A percentile compares a stretch with the other conserved stretches of the same genome.
Conservation (phyloP, 306 rosid genomes). For the Citrullus amarus region DNA sequence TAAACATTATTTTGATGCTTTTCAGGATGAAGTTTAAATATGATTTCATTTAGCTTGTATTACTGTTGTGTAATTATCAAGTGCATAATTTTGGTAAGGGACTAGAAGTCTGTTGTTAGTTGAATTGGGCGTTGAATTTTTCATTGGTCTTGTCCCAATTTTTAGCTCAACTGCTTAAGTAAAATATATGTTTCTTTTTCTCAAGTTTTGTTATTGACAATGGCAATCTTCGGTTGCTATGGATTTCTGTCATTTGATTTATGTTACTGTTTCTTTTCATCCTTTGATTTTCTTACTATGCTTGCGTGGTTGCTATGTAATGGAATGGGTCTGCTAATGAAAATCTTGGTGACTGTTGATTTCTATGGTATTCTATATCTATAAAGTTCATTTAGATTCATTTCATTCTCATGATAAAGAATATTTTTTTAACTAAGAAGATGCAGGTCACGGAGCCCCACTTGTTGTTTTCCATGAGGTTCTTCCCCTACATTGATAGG, state of each 20-base stretch:
- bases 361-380: not conserved
- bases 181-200: not conserved
- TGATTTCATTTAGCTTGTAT: not conserved
- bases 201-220: not conserved
- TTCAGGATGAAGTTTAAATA: not conserved
- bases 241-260: not conserved
- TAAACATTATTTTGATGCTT: not conserved
- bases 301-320: not conserved
- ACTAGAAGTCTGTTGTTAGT: not conserved
- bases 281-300: not conserved
- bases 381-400: not conserved
- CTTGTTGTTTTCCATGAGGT: conserved; percentile 9
- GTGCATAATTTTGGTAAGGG: not conserved
- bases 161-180: not conserved
- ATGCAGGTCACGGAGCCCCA: conserved; percentile 3
- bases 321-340: not conserved
- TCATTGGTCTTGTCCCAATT: not conserved
- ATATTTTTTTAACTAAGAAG: not conserved
- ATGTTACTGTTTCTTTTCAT: not conserved
- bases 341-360: not conserved
- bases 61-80: not conserved
- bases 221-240: not conserved
- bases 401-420: conserved; percentile 2
- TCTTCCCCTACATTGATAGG: conserved; percentile 1
- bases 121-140: not conserved